These are phyloP conservation scores for Asterionellopsis glacialis DNA, from an alignment of 108 stramenopile species.

Conservation along the genomic window DNA sequence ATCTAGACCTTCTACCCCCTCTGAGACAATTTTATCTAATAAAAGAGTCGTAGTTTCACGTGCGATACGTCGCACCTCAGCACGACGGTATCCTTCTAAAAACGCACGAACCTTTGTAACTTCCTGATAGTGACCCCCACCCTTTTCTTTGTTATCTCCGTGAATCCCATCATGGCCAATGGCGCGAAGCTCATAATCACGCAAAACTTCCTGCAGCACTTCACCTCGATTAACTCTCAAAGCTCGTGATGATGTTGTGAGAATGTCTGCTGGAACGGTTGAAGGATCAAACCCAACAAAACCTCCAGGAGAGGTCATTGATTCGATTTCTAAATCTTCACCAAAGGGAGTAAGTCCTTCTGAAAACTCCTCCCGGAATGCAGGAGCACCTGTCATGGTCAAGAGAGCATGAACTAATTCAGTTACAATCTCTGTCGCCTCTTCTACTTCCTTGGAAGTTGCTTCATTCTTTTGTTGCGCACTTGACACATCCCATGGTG, in stretches of 20 bases:
- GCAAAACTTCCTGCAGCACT: conserved; percentile 61
- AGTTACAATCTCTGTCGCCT: conserved; percentile 54
- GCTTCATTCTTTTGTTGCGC: conserved; percentile 21
- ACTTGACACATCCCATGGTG: conserved; percentile 33
- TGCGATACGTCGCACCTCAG: conserved; percentile 70
- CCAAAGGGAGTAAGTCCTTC: conserved; percentile 16
- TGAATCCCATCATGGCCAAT: conserved; percentile 82
- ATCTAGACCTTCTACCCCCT: conserved; percentile 77
- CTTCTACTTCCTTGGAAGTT: conserved; percentile 42
- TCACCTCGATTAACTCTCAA: conserved; percentile 56
- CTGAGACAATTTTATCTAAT: conserved; percentile 64
- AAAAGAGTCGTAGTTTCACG: conserved; percentile 75
- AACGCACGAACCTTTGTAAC: conserved; percentile 76
- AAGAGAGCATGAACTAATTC: conserved; percentile 61
- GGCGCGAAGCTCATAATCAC: conserved; percentile 73
- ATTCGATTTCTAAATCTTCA: conserved; percentile 18
- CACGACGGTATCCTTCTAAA: conserved; percentile 73
- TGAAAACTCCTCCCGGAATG: conserved; percentile 52
- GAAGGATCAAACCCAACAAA: conserved; percentile 79
- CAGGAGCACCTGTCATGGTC: conserved; percentile 78
- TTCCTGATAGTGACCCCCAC: conserved; percentile 81
- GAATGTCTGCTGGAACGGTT: conserved; percentile 50
- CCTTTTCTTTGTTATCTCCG: conserved; percentile 62
- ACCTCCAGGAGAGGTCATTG: conserved; percentile 15
- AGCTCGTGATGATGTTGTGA: conserved; percentile 46